Evolutionary conservation across 768 basidiomycete genomes (phyloP).

Genomic region (Leccinum disarticulatum): DNA sequence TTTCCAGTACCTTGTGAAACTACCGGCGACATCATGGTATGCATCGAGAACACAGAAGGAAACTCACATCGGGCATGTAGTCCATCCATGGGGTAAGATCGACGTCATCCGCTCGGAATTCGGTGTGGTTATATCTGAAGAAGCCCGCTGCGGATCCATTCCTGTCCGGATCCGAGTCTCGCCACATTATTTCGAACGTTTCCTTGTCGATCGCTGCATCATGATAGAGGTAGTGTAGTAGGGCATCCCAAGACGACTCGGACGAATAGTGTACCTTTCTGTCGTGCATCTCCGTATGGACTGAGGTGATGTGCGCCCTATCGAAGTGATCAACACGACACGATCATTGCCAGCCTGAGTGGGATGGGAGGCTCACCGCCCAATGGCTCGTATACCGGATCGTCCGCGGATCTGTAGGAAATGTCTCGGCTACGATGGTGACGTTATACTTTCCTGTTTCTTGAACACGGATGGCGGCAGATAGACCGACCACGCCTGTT

Average conservation of each 20-base stretch:
- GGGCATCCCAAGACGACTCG: background rate
- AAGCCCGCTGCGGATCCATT: conserved; percentile 53
- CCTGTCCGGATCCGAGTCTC: conserved; percentile 59
- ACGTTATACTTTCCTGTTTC: conserved; percentile 61
- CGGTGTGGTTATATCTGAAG: conserved; percentile 60
- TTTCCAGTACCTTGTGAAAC: conserved; percentile 38
- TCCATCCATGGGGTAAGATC: conserved; percentile 38
- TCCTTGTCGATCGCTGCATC: conserved; percentile 61
- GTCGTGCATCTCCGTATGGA: conserved; percentile 48
- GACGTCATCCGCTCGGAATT: conserved; percentile 48
- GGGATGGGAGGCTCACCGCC: conserved; percentile 53
- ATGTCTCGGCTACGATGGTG: conserved; percentile 65
- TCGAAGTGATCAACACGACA: background rate
- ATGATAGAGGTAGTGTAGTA: background rate
- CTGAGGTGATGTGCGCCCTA: conserved; percentile 84
- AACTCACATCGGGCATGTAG: conserved; percentile 54
- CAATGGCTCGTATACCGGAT: conserved; percentile 78
- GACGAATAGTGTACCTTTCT: conserved; percentile 45
- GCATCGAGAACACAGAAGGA: background rate
- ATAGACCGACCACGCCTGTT: conserved; percentile 74
- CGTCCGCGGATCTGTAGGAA: conserved; percentile 43
- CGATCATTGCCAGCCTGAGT: background rate
- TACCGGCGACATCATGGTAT: conserved; percentile 4
- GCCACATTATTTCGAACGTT: conserved; percentile 77
- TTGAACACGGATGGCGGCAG: conserved; percentile 71